These are phyloP conservation scores for Posidonia oceanica DNA, from an alignment of 116 monocot species.

Conservation along the genomic window DNA sequence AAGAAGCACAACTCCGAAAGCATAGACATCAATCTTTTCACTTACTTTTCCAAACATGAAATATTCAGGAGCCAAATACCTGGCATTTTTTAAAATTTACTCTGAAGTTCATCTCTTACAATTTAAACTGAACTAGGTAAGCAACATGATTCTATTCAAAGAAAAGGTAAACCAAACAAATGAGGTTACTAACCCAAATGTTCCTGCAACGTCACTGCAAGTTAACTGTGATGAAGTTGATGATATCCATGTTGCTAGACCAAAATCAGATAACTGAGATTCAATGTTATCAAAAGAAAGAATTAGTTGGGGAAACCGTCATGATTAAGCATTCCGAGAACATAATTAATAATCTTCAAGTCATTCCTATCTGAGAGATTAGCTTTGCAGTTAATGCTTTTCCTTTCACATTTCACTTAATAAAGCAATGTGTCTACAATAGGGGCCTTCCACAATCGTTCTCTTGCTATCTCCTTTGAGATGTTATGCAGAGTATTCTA, in stretches of 20 bases:
- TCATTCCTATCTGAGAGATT: no score
- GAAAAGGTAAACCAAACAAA: not conserved
- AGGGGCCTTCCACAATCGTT: no score
- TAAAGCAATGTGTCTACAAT: no score
- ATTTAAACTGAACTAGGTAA: no score
- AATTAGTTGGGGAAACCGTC: not conserved
- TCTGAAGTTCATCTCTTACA: no score
- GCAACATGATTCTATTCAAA: not conserved
- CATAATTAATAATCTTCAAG: not conserved
- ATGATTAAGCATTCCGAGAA: not conserved
- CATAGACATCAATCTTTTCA: constrained; percentile 88
- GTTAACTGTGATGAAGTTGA: constrained; percentile 16
- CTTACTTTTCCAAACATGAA: constrained; percentile 83
- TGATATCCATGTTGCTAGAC: constrained; percentile 52
- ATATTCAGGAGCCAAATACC: constrained; percentile 96
- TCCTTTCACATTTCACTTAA: no score
- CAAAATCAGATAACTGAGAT: constrained; percentile 70
- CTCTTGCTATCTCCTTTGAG: no score
- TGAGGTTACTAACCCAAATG: constrained; percentile 52
- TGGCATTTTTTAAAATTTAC: constrained; percentile 8
- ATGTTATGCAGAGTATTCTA: no score
- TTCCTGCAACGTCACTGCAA: constrained; percentile 61
- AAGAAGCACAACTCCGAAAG: constrained; percentile 91
- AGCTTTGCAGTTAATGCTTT: no score
- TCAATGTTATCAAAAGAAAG: not conserved